phyloP scores from a whole-genome alignment of 2,329 filamentous ascomycete genomes.

The Aspergillus quadrilineatus region DNA sequence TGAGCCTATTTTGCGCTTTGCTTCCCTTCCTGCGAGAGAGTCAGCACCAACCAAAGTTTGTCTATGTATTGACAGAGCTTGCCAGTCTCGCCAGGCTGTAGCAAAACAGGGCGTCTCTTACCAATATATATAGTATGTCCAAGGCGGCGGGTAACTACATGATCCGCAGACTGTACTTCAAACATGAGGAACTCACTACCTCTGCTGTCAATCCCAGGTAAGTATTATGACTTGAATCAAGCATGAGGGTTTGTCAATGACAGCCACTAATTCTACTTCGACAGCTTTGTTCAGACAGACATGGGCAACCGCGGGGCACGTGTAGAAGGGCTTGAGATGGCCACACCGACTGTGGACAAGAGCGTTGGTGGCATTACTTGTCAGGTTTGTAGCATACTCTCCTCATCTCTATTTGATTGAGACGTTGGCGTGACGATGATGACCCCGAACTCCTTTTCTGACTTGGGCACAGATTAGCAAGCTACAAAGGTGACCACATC shows the following conservation, averaged over 20 bases:
- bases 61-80: slow-evolving; percentile 39
- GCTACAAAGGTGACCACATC: too few relatives aligned
- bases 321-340: slow-evolving; percentile 30
- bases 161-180: slow-evolving; percentile 22
- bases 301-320: slow-evolving; percentile 42
- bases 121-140: slow-evolving; percentile 25
- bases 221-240: slow-evolving; percentile 1
- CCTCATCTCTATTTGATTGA: too few relatives aligned
- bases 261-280: too few relatives aligned
- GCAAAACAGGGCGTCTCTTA: slow-evolving; percentile 9
- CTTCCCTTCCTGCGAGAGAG: slow-evolving; percentile 34
- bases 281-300: slow-evolving; percentile 42
- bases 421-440: too few relatives aligned
- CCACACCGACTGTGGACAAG: slow-evolving; percentile 38
- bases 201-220: slow-evolving; percentile 36
- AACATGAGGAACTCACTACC: slow-evolving; percentile 24
- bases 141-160: slow-evolving; percentile 26
- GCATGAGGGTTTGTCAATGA: not conserved
- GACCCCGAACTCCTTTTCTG: too few relatives aligned
- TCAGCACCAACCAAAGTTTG: slow-evolving; percentile 26
- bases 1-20: slow-evolving; percentile 36
- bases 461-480: too few relatives aligned
- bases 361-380: slow-evolving; percentile 33
- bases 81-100: slow-evolving; percentile 37
- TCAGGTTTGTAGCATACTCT: slow-evolving; percentile 10